Evolutionary conservation across 495 filamentous ascomycete genomes (phyloP).

Genomic region (Aspergillus olivimuriae): DNA sequence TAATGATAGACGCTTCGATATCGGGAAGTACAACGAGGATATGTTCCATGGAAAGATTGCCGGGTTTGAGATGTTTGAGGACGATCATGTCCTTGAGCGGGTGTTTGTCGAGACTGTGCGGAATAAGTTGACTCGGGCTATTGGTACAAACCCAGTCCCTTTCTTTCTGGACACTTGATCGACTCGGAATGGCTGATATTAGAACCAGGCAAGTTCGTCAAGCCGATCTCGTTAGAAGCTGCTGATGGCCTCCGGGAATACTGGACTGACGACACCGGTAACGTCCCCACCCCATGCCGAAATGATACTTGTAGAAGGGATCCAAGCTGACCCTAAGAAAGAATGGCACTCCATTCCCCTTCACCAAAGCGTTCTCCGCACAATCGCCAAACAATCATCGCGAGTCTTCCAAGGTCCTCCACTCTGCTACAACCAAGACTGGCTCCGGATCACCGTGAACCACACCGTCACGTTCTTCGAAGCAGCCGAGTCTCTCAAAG

Average conservation of each 20-base stretch:
- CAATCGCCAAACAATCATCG: constrained; percentile 46
- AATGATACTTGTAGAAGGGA: no score
- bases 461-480: constrained; percentile 42
- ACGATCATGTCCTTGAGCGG: neutral
- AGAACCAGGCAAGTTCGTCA: constrained; percentile 5
- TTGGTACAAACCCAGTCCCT: neutral
- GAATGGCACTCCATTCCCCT: constrained; percentile 28
- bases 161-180: neutral
- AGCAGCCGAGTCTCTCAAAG: constrained; percentile 9
- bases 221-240: constrained; percentile 15
- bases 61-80: constrained; percentile 35
- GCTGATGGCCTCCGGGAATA: neutral
- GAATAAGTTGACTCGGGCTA: constrained; percentile 13
- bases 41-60: constrained; percentile 18
- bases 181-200: neutral
- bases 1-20: constrained; percentile 9
- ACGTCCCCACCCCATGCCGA: neutral
- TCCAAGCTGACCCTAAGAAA: constrained; percentile 9
- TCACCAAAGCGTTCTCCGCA: constrained; percentile 3
- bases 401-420: constrained; percentile 44
- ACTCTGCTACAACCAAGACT: constrained; percentile 44
- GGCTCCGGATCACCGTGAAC: constrained; percentile 40
- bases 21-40: neutral
- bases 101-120: constrained; percentile 14
- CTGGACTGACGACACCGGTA: constrained; percentile 13